Percentiles rank a stretch among this genome's conserved stretches.
phyloP scores from a whole-genome alignment of 2,329 filamentous ascomycete species.

The Chaetomium sp. region DNA sequence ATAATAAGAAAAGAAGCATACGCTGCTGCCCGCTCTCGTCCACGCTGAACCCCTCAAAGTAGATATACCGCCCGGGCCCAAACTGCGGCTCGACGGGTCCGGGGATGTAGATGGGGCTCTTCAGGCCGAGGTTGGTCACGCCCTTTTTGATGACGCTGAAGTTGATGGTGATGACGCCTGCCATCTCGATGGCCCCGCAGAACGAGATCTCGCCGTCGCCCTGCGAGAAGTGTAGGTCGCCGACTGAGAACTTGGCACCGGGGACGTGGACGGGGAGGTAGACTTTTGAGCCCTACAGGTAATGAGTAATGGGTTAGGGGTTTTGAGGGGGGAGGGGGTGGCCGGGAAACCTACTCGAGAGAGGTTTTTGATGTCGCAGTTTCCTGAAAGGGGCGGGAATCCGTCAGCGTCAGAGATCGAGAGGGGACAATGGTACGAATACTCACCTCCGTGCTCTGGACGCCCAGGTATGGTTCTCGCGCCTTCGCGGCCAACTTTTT shows the following conservation, averaged over 20 bases:
- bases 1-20: constrained; percentile 21
- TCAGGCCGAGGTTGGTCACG: constrained; percentile 72
- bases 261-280: constrained; percentile 85
- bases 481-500: constrained; percentile 73
- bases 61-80: constrained; percentile 77
- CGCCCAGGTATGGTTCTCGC: constrained; percentile 83
- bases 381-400: background rate
- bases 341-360: constrained; percentile 32
- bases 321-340: background rate
- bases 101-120: constrained; percentile 81
- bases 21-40: constrained; percentile 84
- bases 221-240: constrained; percentile 84
- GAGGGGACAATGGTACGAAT: too few species aligned
- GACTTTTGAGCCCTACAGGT: constrained; percentile 61
- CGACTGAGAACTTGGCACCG: constrained; percentile 87
- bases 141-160: constrained; percentile 86
- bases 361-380: constrained; percentile 41
- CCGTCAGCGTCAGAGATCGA: background rate
- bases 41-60: constrained; percentile 88
- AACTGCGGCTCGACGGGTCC: constrained; percentile 89
- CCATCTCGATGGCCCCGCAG: constrained; percentile 92
- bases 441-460: constrained; percentile 76
- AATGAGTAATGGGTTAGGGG: background rate
- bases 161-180: constrained; percentile 86
- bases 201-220: constrained; percentile 91